These are phyloP conservation scores for Skeletonema costatum DNA, from an alignment of 108 stramenopile species.

Conservation along the genomic window DNA sequence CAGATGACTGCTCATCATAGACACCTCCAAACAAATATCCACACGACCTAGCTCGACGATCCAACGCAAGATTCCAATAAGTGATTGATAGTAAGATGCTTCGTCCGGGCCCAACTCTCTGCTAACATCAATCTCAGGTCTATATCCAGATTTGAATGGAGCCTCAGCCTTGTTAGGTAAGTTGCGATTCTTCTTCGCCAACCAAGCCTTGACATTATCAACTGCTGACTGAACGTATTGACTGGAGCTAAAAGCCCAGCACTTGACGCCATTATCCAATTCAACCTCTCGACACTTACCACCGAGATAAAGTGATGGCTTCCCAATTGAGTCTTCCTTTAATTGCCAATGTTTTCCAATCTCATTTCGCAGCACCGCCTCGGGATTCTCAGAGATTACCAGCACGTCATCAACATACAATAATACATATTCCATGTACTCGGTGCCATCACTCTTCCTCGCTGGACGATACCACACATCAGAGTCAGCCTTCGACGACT, in stretches of 20 bases:
- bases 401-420: constrained; percentile 42
- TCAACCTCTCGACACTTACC: constrained; percentile 31
- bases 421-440: constrained; percentile 45
- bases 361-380: constrained; percentile 15
- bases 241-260: constrained; percentile 45
- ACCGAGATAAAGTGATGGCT: constrained; percentile 51
- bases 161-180: too few relatives aligned
- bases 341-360: constrained; percentile 44
- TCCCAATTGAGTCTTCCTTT: constrained; percentile 46
- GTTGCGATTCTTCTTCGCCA: too few relatives aligned
- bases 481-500: constrained; percentile 45
- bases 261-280: constrained; percentile 30
- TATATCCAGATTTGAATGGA: constrained; percentile 12
- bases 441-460: constrained; percentile 13
- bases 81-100: constrained; percentile 17
- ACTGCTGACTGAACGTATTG: too few relatives aligned
- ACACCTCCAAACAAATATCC: constrained; percentile 1
- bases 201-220: too few relatives aligned
- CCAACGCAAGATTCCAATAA: constrained; percentile 53
- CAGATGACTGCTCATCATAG: too few relatives aligned
- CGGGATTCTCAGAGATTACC: constrained; percentile 15
- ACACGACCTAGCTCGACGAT: constrained; percentile 47
- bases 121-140: constrained; percentile 39
- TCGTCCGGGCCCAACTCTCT: neutral
- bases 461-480: constrained; percentile 35